Conservation (phyloP, 1,284 basidiomycete species). For the Ceratobasidium sp. region DNA sequence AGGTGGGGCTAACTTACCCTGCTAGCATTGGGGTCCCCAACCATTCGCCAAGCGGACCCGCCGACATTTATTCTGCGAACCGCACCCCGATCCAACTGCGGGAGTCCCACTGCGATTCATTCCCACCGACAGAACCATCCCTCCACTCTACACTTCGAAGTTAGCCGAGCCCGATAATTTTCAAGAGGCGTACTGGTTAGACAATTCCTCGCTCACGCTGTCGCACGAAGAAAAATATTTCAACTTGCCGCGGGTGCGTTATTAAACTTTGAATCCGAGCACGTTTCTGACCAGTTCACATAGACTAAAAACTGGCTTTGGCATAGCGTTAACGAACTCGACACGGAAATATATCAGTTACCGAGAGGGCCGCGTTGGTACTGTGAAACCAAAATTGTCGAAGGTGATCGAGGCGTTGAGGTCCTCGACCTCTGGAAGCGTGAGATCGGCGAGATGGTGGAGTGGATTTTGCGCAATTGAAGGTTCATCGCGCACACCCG, state of each 20-base stretch:
- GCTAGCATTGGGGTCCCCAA: background rate
- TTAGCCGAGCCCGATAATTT: constrained; percentile 3
- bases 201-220: background rate
- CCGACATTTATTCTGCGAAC: background rate
- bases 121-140: background rate
- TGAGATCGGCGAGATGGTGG: background rate
- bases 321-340: background rate
- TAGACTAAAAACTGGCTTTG: background rate
- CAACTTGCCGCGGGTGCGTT: constrained; percentile 13
- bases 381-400: background rate
- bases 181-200: constrained; percentile 9
- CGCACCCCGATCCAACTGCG: background rate
- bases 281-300: background rate
- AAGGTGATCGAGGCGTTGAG: background rate
- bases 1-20: background rate
- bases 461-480: background rate
- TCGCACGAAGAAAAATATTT: constrained; percentile 22
- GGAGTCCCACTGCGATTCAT: background rate
- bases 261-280: background rate
- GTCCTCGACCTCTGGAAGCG: background rate
- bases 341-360: background rate
- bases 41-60: background rate
- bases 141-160: background rate
- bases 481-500: background rate
- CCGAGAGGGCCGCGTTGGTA: background rate